These are phyloP conservation scores for Vitis vinifera DNA, from an alignment of 164 flowering plant genomes.

Conservation along the genomic window ASM3070453v1 NC_081805.1:9151001-9151500, in stretches of 20 bases:
- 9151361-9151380: constrained; percentile 76
- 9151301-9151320: constrained; percentile 87
- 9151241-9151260: constrained; percentile 70
- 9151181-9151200: constrained; percentile 73
- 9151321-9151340: constrained; percentile 84
- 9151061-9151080: constrained; percentile 79
- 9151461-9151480: constrained; percentile 52
- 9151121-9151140: constrained; percentile 80
- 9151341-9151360: constrained; percentile 93
- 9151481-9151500: constrained; percentile 53
- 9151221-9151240: constrained; percentile 62
- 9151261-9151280: constrained; percentile 93
- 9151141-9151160: constrained; percentile 87
- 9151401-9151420: constrained; percentile 74
- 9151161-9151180: constrained; percentile 78
- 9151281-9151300: constrained; percentile 75
- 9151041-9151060: constrained; percentile 71
- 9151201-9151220: constrained; percentile 64
- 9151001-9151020: constrained; percentile 73
- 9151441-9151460: constrained; percentile 49
- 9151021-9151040: constrained; percentile 91
- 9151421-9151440: constrained; percentile 57
- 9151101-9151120: constrained; percentile 85
- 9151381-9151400: constrained; percentile 71
- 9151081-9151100: constrained; percentile 90